A percentile compares a stretch with the other conserved stretches of the same genome.
These are phyloP conservation scores for Papiliotrema nemorosa DNA, from an alignment of 1,284 basidiomycete genomes.

Conservation along the genomic window DNA sequence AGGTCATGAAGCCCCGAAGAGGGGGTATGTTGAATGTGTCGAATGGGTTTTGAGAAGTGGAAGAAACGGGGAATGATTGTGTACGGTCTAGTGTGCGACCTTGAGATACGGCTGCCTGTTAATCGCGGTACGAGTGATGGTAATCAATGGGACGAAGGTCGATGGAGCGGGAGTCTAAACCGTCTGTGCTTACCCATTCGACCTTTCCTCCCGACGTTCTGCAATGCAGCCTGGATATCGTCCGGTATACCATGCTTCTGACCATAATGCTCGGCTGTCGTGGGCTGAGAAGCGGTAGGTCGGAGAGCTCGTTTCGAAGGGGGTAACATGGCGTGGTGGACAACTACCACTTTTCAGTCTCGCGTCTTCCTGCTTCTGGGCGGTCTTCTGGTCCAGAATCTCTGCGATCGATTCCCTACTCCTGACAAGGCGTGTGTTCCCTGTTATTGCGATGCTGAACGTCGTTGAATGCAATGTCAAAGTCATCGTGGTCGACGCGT, in stretches of 20 bases:
- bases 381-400: too few relatives aligned
- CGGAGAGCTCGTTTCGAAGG: conserved; percentile 25
- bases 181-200: conserved; percentile 39
- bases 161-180: too few relatives aligned
- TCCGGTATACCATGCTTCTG: conserved; percentile 32
- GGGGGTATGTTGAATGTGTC: conserved; percentile 3
- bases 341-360: too few relatives aligned
- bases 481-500: too few relatives aligned
- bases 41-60: conserved; percentile 9
- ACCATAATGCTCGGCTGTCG: conserved; percentile 39
- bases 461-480: too few relatives aligned
- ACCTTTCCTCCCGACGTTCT: conserved; percentile 31
- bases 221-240: conserved; percentile 28
- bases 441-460: too few relatives aligned
- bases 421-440: too few relatives aligned
- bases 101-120: conserved; percentile 12
- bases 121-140: not conserved
- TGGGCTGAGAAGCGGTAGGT: conserved; percentile 23
- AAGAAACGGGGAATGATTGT: conserved; percentile 29
- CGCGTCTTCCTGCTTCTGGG: too few relatives aligned
- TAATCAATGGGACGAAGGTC: not conserved
- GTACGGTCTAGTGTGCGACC: conserved; percentile 33
- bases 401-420: too few relatives aligned
- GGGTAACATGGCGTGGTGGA: conserved; percentile 3
- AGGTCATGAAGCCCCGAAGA: conserved; percentile 21